Evolutionary conservation across 2,329 filamentous ascomycete species (phyloP), one percentile per base, ranked within the genome.

Genomic region (Colletotrichum lupini): DNA sequence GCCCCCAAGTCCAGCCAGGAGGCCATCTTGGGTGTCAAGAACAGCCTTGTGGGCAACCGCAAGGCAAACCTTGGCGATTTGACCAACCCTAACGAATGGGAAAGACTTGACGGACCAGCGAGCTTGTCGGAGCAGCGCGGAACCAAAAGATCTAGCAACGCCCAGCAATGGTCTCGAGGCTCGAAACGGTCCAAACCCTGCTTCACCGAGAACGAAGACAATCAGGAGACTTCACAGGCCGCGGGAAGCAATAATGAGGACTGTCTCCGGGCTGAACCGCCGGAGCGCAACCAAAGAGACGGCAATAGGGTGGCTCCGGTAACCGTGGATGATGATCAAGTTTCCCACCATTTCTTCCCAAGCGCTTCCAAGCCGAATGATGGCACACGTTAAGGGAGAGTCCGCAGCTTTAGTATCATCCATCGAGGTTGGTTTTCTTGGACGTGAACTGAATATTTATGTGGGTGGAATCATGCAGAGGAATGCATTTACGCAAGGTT

Each of bases 321-420:
- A 42, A 30, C 8, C 11, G 22, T 49, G 9, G 24, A 65, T 2
- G 24, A 35, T 19, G 58, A 42, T 4, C 57, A 32, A n/a, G 55
- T 32, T 14, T 68, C 66, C 22, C 49, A 9, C 46, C 66, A 68
- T n/a, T 68, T 68, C 46, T 46, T 26, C 8, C 46, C n/a, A 24
- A 53, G 49, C 30, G 28, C 19, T n/a, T 19, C n/a, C 12, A 46
- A 37, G 22, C 11, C 32, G 11, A 28, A 4, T 5, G 46, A 19
- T 12, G 26, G 19, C 16, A 6, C 28, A 53, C 4, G 32, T 12
- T 35, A 35, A 35, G 6, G 26, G 24, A 28, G 24, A 7, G 24
- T 32, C 16, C 30, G 24, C 19, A 7, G 8, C 32, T 57, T 9
- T 22, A 19, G 4, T 4, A 65, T 30, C 30, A 16, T 14, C 5